These are phyloP conservation scores for Fusarium sp. DNA, from an alignment of 2,329 filamentous ascomycete species.

Conservation along the genomic window DNA sequence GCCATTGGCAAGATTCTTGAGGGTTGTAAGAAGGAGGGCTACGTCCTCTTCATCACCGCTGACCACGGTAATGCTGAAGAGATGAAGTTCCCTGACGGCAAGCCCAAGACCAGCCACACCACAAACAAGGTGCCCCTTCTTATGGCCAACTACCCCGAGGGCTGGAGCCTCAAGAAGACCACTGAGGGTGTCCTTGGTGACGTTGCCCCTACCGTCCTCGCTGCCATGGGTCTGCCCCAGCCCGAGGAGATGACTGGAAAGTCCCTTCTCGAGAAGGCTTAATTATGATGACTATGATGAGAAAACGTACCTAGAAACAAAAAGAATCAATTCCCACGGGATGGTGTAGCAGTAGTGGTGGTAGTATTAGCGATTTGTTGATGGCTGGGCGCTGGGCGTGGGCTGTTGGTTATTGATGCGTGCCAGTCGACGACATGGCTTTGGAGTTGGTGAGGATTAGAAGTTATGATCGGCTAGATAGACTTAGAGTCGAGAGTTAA, in stretches of 20 bases:
- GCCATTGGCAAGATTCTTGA: conserved; percentile 94
- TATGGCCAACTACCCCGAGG: conserved; percentile 95
- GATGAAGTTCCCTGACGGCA: conserved; percentile 96
- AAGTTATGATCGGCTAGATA: conserved; percentile 33
- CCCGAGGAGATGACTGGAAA: conserved; percentile 92
- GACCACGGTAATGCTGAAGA: conserved; percentile 99
- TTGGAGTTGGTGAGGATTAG: conserved; percentile 44
- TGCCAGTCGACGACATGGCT: conserved; percentile 29
- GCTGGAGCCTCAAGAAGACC: conserved; percentile 83
- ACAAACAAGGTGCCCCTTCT: conserved; percentile 98
- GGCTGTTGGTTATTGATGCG: conserved; percentile 32
- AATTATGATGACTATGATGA: conserved; percentile 38
- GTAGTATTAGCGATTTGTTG: conserved; percentile 35
- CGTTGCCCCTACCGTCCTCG: conserved; percentile 93
- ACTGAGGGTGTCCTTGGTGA: conserved; percentile 92
- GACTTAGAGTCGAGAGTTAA: conserved; percentile 33
- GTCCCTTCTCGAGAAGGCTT: conserved; percentile 83
- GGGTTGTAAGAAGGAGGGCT: conserved; percentile 91
- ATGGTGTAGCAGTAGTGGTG: conserved; percentile 29
- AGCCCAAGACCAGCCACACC: conserved; percentile 97
- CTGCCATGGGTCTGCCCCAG: conserved; percentile 89
- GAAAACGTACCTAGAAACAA: conserved; percentile 8
- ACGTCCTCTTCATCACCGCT: conserved; percentile 93
- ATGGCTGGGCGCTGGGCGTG: conserved; percentile 32
- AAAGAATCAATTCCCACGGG: conserved; percentile 1